Conservation (phyloP, 2,329 filamentous ascomycete genomes). For the Paraphoma sp. region DNA sequence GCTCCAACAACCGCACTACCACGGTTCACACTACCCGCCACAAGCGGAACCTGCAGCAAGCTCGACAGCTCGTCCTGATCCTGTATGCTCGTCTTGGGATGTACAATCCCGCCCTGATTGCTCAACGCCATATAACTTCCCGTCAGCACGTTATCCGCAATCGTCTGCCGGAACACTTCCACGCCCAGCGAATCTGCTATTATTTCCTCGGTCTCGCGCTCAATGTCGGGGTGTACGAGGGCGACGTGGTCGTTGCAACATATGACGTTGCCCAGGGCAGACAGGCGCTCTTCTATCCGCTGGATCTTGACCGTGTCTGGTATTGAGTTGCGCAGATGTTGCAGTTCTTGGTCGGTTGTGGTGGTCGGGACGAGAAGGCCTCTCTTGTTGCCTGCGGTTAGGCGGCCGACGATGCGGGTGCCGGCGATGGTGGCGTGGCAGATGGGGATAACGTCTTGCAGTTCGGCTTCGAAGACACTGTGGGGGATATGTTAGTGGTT, state of each 20-base stretch:
- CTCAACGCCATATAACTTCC: slow-evolving; percentile 96
- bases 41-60: slow-evolving; percentile 91
- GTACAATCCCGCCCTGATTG: slow-evolving; percentile 95
- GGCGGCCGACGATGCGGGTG: slow-evolving; percentile 91
- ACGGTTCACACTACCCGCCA: slow-evolving; percentile 92
- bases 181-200: slow-evolving; percentile 92
- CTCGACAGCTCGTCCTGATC: slow-evolving; percentile 97
- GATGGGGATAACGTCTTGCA: slow-evolving; percentile 96
- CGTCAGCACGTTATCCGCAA: slow-evolving; percentile 95
- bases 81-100: slow-evolving; percentile 95
- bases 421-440: slow-evolving; percentile 96
- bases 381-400: slow-evolving; percentile 96
- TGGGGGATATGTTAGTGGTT: slow-evolving; percentile 23
- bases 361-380: slow-evolving; percentile 94
- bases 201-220: slow-evolving; percentile 98
- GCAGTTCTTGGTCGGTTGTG: slow-evolving; percentile 96
- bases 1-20: slow-evolving; percentile 95
- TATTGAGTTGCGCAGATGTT: slow-evolving; percentile 93
- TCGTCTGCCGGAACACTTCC: slow-evolving; percentile 91
- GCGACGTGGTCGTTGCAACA: slow-evolving; percentile 97
- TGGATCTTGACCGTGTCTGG: slow-evolving; percentile 93
- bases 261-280: slow-evolving; percentile 95
- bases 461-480: slow-evolving; percentile 94
- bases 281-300: slow-evolving; percentile 95
- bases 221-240: slow-evolving; percentile 92